Evolutionary conservation across 78 protist genomes (phyloP).

Genomic region (Planoprotostelium fungivorum): DNA sequence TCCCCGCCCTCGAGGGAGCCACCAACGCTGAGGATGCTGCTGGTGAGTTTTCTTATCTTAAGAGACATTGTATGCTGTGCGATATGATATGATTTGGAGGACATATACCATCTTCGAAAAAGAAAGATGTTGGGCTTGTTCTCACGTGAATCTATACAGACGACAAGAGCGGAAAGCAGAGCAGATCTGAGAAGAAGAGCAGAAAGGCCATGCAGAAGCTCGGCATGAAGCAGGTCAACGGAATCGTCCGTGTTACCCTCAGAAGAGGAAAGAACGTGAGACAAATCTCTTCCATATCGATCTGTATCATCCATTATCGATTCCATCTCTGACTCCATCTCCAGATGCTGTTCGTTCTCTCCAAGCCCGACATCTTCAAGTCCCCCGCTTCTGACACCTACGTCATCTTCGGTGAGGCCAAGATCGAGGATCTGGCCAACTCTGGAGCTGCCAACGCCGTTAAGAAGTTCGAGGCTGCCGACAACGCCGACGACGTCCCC

Average conservation of each 20-base stretch:
- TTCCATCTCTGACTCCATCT: neutral
- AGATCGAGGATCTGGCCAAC: constrained; percentile 52
- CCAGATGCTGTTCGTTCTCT: constrained; percentile 59
- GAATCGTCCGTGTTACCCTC: constrained; percentile 71
- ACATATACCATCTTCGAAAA: too few species aligned
- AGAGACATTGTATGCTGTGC: too few species aligned
- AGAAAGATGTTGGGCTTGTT: too few species aligned
- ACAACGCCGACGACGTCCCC: neutral
- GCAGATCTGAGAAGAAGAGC: constrained; percentile 79
- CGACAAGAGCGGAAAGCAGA: constrained; percentile 35
- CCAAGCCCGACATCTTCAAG: constrained; percentile 84
- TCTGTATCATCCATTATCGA: neutral
- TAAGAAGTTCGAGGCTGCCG: neutral
- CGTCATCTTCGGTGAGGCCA: constrained; percentile 88
- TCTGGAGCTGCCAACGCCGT: neutral
- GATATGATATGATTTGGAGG: too few species aligned
- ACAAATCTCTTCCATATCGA: too few species aligned
- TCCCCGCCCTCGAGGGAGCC: neutral
- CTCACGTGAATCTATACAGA: too few species aligned
- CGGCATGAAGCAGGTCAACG: constrained; percentile 73
- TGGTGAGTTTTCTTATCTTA: too few species aligned
- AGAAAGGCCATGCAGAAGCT: constrained; percentile 85
- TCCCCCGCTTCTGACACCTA: constrained; percentile 73
- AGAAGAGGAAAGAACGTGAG: neutral
- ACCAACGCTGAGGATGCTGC: neutral